Evolutionary conservation across 2,329 filamentous ascomycete genomes (phyloP).

Genomic region (Stemphylium lycopersici): DNA sequence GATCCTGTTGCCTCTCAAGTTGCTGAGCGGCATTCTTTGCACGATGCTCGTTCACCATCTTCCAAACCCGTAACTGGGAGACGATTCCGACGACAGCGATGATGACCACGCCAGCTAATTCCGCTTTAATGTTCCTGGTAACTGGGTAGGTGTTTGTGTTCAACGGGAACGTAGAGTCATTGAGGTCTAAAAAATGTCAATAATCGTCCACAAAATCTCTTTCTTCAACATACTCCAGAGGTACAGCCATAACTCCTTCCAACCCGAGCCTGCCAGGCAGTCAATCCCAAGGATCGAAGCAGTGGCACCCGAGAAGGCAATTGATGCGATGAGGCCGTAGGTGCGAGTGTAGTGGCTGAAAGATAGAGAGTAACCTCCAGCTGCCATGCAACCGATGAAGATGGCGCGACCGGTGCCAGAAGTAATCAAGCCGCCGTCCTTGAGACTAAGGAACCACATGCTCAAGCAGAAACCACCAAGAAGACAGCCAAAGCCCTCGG

Average conservation of each 20-base stretch:
- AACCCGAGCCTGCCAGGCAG: slow-evolving; percentile 84
- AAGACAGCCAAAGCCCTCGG: slow-evolving; percentile 83
- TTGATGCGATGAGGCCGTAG: slow-evolving; percentile 76
- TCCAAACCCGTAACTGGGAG: slow-evolving; percentile 87
- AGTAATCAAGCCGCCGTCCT: slow-evolving; percentile 74
- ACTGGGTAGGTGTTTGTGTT: slow-evolving; percentile 80
- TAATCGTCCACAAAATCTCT: slow-evolving; percentile 3
- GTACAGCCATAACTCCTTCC: slow-evolving; percentile 97
- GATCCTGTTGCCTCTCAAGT: slow-evolving; percentile 61
- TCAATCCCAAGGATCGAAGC: slow-evolving; percentile 83
- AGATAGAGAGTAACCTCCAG: slow-evolving; percentile 73
- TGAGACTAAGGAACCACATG: slow-evolving; percentile 89
- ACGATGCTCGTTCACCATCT: slow-evolving; percentile 67
- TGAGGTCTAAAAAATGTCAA: slow-evolving; percentile 61
- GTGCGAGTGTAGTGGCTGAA: slow-evolving; percentile 74
- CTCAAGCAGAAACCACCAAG: slow-evolving; percentile 82
- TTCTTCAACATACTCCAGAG: slow-evolving; percentile 69
- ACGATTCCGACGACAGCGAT: slow-evolving; percentile 76
- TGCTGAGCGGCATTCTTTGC: slow-evolving; percentile 54
- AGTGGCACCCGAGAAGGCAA: slow-evolving; percentile 83
- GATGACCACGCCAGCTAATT: slow-evolving; percentile 78
- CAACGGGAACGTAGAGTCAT: slow-evolving; percentile 76
- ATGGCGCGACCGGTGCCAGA: slow-evolving; percentile 68
- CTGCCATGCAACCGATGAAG: slow-evolving; percentile 76
- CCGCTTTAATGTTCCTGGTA: slow-evolving; percentile 84